Percentiles rank a stretch among this genome's conserved stretches.
These are phyloP conservation scores for Neurospora cerealis DNA, from an alignment of 495 filamentous ascomycete species.

Conservation along the genomic window DNA sequence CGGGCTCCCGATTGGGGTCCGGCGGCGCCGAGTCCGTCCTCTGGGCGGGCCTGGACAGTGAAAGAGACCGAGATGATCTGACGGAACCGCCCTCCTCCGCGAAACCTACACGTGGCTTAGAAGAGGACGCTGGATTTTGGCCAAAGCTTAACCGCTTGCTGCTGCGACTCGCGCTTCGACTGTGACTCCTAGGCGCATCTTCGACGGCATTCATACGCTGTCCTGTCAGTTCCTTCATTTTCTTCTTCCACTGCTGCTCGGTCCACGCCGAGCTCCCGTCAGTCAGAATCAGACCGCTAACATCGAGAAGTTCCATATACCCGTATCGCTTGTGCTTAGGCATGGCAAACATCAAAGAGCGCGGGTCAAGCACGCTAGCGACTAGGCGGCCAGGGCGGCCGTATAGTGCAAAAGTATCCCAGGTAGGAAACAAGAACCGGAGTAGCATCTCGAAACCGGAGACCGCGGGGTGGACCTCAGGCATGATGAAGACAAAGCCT, in stretches of 20 bases:
- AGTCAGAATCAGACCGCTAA: conserved; percentile 64
- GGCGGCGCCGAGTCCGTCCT: conserved; percentile 38
- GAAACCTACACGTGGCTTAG: conserved; percentile 47
- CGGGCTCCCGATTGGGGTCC: conserved; percentile 20
- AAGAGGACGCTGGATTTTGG: conserved; percentile 16
- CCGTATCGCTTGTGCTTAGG: conserved; percentile 80
- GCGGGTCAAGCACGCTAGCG: conserved; percentile 73
- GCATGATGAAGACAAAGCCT: conserved; percentile 97
- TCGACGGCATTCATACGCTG: conserved; percentile 54
- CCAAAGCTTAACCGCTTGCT: conserved; percentile 60
- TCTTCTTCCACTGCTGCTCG: conserved; percentile 82
- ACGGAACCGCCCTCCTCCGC: conserved; percentile 49
- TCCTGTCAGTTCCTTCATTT: conserved; percentile 84
- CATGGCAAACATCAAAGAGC: conserved; percentile 97
- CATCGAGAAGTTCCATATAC: conserved; percentile 82
- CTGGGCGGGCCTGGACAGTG: conserved; percentile 30
- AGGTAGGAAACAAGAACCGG: conserved; percentile 88
- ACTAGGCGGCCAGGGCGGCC: conserved; percentile 81
- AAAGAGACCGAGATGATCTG: conserved; percentile 46
- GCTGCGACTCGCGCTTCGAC: conserved; percentile 49
- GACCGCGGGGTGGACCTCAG: conserved; percentile 81
- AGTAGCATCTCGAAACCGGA: conserved; percentile 95
- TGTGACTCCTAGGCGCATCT: conserved; percentile 40
- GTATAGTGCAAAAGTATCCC: conserved; percentile 87
- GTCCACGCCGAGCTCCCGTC: conserved; percentile 70